Evolutionary conservation across 148 eudicot genomes (phyloP).

Genomic region (Euryodendron excelsum): DNA sequence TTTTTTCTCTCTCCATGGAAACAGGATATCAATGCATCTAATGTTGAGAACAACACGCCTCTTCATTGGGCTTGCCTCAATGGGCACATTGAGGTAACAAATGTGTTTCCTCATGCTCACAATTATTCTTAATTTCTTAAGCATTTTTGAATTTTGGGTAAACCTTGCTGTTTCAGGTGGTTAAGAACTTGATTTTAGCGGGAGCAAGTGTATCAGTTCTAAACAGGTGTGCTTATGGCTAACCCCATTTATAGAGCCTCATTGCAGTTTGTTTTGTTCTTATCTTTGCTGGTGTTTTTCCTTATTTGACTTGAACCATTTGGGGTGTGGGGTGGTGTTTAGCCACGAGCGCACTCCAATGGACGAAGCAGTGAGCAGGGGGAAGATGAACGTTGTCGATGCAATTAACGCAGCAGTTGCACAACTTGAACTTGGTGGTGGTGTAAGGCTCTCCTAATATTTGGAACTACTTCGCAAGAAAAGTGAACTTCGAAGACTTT

Average conservation of each 20-base stretch:
- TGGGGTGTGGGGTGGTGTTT: not conserved
- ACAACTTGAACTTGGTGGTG: slow-evolving; percentile 53
- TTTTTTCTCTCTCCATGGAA: slow-evolving; percentile 6
- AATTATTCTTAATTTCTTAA: not conserved
- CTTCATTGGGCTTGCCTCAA: slow-evolving; percentile 97
- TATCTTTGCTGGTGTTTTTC: not conserved
- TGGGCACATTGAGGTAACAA: slow-evolving; percentile 64
- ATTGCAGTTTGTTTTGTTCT: not conserved
- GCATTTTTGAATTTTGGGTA: not conserved
- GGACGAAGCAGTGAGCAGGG: slow-evolving; percentile 59
- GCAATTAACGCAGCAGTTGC: slow-evolving; percentile 61
- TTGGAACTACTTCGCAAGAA: not conserved
- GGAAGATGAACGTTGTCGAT: slow-evolving; percentile 65
- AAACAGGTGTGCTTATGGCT: slow-evolving; percentile 48
- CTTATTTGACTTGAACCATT: not conserved
- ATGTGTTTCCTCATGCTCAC: not conserved
- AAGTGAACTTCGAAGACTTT: not conserved
- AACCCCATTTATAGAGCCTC: not conserved
- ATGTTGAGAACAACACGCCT: slow-evolving; percentile 75
- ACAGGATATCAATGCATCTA: slow-evolving; percentile 74
- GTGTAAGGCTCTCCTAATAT: slow-evolving; percentile 41
- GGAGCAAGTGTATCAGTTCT: slow-evolving; percentile 59
- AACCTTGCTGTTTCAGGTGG: slow-evolving; percentile 42
- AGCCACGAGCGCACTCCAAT: slow-evolving; percentile 80
- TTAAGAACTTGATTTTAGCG: slow-evolving; percentile 62